phyloP scores from a whole-genome alignment of 2,329 filamentous ascomycete species.

The Fusarium nanum region DNA sequence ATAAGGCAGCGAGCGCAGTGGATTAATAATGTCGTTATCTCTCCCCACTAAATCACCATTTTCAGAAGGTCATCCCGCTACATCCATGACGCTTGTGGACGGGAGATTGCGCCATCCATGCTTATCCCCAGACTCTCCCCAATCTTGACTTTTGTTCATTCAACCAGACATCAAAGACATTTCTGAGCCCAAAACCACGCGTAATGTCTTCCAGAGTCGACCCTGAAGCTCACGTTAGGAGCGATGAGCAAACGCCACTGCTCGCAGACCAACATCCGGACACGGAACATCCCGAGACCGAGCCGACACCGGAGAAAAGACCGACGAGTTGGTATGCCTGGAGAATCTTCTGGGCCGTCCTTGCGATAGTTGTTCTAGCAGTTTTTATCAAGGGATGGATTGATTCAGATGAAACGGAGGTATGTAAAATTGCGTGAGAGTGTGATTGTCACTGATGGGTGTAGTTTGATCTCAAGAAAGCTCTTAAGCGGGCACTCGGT shows the following conservation, averaged over 20 bases:
- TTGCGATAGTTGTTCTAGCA: neutral
- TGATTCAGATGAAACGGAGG: slow-evolving; percentile 30
- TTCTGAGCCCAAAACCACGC: accelerated
- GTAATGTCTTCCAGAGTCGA: slow-evolving; percentile 2
- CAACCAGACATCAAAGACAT: too few relatives aligned
- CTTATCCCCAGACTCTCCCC: neutral
- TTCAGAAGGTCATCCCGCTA: neutral
- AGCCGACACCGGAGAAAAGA: slow-evolving; percentile 1
- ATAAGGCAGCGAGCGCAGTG: neutral
- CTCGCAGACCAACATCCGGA: neutral
- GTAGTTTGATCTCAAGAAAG: slow-evolving; percentile 59
- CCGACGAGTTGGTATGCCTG: slow-evolving; percentile 23
- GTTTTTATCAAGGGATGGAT: slow-evolving; percentile 25
- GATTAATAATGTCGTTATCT: slow-evolving; percentile 24
- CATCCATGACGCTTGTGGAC: slow-evolving; percentile 18
- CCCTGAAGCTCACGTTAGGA: neutral
- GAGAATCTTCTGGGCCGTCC: slow-evolving; percentile 16
- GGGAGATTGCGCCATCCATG: neutral
- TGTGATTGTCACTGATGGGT: neutral
- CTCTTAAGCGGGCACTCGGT: slow-evolving; percentile 58
- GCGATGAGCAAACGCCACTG: slow-evolving; percentile 17
- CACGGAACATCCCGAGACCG: neutral
- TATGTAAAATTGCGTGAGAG: neutral
- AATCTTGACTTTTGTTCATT: neutral
- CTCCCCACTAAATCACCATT: neutral